Base-by-base conservation (phyloP, 2,329 filamentous ascomycete species). In the Massarina eburnea region DNA sequence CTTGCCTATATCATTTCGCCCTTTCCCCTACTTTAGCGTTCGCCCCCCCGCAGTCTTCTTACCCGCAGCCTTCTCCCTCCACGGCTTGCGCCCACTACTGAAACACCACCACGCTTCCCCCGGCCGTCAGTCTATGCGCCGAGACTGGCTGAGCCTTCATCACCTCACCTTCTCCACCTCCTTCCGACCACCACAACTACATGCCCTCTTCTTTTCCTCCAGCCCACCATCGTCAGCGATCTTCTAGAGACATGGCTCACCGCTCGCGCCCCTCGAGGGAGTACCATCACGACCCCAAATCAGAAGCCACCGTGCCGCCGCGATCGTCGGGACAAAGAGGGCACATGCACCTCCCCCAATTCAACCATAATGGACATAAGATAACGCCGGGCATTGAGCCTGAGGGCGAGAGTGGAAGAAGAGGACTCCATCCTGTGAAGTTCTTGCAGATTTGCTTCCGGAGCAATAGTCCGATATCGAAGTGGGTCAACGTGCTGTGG, bases 401-500 rank as follows among this genome's bases (percentile, higher is more conserved):
- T 1, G 76, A 79, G 20, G 86, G 86, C 49, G 86, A 90, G 70
- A 88, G 84, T 64, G 86, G 86, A 29, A 79, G 87, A 29, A 72
- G 64, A 4, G 86, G 86, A 36, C 66, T 91, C 49, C 77, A 89
- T 55, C 84, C 84, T 0, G 42, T 78, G 34, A 76, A 82, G 43
- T 88, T 89, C 62, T 56, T 88, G 24, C 74, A 71, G 52, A 84
- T 90, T 43, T 79, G 78, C 63, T 84, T 82, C 70, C 74, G 71
- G 40, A 88, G 85, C 35, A 81, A 82, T 22, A 85, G 82, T 61
- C 78, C 73, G 22, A 72, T 82, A 10, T 89, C 86, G 8, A 79
- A 79, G 63, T 63, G 77, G 40, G 84, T 87, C 59, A 90, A 90
- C 62, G 58, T 88, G 20, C 77, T 91, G 27, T 91, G 86, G 86